Base-by-base conservation (phyloP, 2,329 filamentous ascomycete species). In the Clarireedia paspali region DNA sequence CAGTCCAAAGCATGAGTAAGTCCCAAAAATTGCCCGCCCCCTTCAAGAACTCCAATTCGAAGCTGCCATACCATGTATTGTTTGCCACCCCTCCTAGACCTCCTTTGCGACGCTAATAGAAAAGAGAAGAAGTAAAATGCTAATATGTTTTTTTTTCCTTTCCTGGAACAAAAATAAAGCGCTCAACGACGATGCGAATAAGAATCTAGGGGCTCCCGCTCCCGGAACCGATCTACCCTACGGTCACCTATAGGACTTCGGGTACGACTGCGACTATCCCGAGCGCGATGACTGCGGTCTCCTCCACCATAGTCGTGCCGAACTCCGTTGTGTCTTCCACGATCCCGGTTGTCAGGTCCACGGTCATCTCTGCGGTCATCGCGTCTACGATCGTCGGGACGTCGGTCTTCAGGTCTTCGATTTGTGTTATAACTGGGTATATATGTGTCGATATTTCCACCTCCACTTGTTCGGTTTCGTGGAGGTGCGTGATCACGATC, bases 391-490 rank as follows among this genome's bases (percentile, higher is more conserved):
- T 60, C 58, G 27, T 61, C 63, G 24, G 66, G 59, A 23, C 63
- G 30, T 57, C 60, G 56, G 14, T 60, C 58, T 24, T 61, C 63
- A 23, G 66, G 59, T 23, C 63, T 64, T 17, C 66, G 66, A 20
- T 74, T 74, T 3, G 68, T 63, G 20, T 71, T 68, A 51, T 79
- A 78, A 45, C 70, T 73, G 9, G 77, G 77, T 23, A 79, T 77
- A 60, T 79, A 79, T 0, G 76, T 78, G 62, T 79, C 77, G 6
- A 75, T 67, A 50, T 72, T 60, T 6, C 63, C 57, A 47, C 45
- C 58, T 10, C 58, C 64, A n/a, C 45, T 23, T 17, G 38, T 49
- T 60, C 65, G 62, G 17, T 50, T 63, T 52, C 64, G 60, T 20
- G 63, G 63, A 57, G 62, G 60, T 14, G 53, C 20, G 23, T 46